Conservation (phyloP, 352 stramenopile genomes). For the Blastocystis sp. region DNA sequence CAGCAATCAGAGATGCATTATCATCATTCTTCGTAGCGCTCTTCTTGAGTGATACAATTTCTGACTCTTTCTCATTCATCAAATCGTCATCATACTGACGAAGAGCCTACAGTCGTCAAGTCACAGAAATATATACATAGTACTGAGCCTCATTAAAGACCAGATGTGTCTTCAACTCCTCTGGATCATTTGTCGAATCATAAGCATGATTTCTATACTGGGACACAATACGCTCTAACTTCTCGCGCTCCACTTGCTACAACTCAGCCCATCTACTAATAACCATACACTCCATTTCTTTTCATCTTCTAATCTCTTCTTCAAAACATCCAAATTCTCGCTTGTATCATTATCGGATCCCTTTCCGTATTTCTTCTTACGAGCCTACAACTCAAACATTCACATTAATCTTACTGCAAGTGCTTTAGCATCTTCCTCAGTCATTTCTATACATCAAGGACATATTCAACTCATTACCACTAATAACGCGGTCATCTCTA, state of each 20-base stretch:
- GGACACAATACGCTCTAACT: background rate
- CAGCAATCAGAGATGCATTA: background rate
- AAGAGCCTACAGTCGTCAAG: background rate
- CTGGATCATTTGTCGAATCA: slow-evolving; percentile 5
- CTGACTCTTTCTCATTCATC: slow-evolving; percentile 48
- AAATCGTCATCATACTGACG: slow-evolving; percentile 40
- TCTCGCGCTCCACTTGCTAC: slow-evolving; percentile 5
- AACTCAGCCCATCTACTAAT: too few species aligned
- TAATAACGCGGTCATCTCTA: background rate
- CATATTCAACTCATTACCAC: background rate
- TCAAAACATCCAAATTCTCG: background rate
- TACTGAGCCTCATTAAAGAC: slow-evolving; percentile 64
- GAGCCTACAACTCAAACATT: background rate
- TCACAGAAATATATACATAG: background rate
- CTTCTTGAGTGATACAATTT: slow-evolving; percentile 36
- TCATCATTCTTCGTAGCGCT: background rate
- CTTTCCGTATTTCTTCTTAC: background rate
- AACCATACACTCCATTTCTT: slow-evolving; percentile 7
- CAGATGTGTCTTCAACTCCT: slow-evolving; percentile 51
- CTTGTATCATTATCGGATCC: background rate
- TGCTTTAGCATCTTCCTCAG: slow-evolving; percentile 16
- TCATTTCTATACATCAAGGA: background rate
- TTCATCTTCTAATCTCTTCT: slow-evolving; percentile 11
- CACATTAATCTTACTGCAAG: background rate
- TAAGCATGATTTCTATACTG: slow-evolving; percentile 16